Conservation (phyloP, 164 flowering plant genomes). For the Annona cherimola region DNA sequence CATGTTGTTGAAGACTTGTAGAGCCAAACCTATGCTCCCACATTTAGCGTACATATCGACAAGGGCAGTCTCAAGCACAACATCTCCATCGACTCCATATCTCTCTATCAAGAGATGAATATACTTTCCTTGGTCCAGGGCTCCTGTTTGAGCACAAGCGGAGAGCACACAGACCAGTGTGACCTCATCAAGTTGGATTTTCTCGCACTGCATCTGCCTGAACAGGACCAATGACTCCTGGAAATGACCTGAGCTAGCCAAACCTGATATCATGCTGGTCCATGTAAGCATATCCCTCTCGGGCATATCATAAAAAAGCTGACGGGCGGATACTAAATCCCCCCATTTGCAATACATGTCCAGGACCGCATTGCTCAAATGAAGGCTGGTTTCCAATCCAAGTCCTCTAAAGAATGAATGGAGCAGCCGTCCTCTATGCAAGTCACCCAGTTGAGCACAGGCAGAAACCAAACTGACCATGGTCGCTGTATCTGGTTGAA, state of each 20-base stretch:
- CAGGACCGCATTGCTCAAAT: slow-evolving; percentile 13
- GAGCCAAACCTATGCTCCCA: slow-evolving; percentile 42
- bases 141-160: slow-evolving; percentile 35
- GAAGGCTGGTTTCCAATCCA: slow-evolving; percentile 3
- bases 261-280: slow-evolving; percentile 29
- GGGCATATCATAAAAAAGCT: slow-evolving; percentile 16
- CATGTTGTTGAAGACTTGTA: slow-evolving; percentile 27
- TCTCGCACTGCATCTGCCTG: slow-evolving; percentile 21
- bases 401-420: slow-evolving; percentile 9
- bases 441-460: slow-evolving; percentile 10
- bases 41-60: slow-evolving; percentile 86
- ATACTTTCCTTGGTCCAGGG: slow-evolving; percentile 31
- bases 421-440: slow-evolving; percentile 14
- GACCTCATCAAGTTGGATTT: slow-evolving; percentile 24
- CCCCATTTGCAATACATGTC: slow-evolving; percentile 26
- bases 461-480: slow-evolving; percentile 14
- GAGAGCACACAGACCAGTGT: slow-evolving; percentile 30
- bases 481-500: slow-evolving; percentile 15
- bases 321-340: slow-evolving; percentile 20
- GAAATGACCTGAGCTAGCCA: slow-evolving; percentile 20
- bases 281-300: slow-evolving; percentile 1
- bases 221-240: slow-evolving; percentile 24
- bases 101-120: slow-evolving; percentile 23
- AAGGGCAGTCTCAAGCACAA: slow-evolving; percentile 32
- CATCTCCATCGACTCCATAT: slow-evolving; percentile 20